Evolutionary conservation across 129 eudicot genomes (phyloP), one percentile per base, ranked within the genome.

Genomic region (Chrysanthemum makinoi): DNA sequence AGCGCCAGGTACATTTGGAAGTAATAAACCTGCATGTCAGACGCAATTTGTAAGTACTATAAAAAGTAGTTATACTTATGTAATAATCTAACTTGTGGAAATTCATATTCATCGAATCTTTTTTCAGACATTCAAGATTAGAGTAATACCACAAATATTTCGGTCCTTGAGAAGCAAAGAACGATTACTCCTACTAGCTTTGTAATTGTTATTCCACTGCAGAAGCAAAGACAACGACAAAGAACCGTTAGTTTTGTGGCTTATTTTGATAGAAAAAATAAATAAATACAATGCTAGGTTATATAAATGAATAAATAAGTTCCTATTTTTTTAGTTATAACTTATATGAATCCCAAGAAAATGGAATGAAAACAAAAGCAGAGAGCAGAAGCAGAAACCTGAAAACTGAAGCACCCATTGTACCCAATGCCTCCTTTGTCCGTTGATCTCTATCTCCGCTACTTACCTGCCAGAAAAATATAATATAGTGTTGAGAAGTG

Each of bases 341-440:
- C 46, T 39, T 39, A 39, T 6, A 28, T 61, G 33, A 20, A 62
- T 26, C 13, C 13, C 17, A 49, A 35, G 57, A 47, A 30, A 28
- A 43, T n/a, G 61, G 8, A 58, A 30, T 14, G 46, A 46, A 68
- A 39, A 26, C 70, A 43, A 14, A 44, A 22, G 33, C 2, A 33
- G 22, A 62, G 1, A 46, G 22, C 0, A 56, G 5, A 53, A 33
- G 35, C 28, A 6, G 16, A 71, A 70, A 90, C 99, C 99, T 94
- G 89, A 94, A 88, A 62, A 94, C 96, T 60, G 99, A 94, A 78
- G 99, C 97, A 48, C 99, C 99, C 99, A 94, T 90, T 30, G 99
- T 94, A 70, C 86, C 83, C 81, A 94, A 70, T 79, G 99, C 91
- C 81, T 84, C 99, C 69, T 86, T 80, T 83, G 85, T 86, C 66